These are phyloP conservation scores for Taiwanofungus camphoratus DNA, from an alignment of 1,284 basidiomycete species.

Conservation along the genomic window DNA sequence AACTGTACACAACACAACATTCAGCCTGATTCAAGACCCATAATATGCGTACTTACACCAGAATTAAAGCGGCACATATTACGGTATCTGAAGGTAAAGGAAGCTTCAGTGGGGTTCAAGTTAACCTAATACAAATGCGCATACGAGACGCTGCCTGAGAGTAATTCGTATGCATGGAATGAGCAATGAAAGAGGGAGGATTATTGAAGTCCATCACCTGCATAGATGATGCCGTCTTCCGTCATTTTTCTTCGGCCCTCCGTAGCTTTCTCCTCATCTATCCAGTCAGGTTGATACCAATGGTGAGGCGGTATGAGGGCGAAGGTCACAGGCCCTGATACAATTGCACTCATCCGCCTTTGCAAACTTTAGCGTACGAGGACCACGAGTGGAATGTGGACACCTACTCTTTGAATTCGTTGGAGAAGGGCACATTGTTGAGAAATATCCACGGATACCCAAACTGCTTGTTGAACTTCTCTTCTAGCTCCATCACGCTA, in stretches of 20 bases:
- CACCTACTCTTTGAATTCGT: slow-evolving; percentile 61
- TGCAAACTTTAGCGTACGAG: not conserved
- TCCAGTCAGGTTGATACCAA: slow-evolving; percentile 60
- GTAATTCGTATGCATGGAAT: slow-evolving; percentile 10
- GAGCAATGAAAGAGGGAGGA: not conserved
- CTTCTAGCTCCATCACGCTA: slow-evolving; percentile 53
- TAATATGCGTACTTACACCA: slow-evolving; percentile 36
- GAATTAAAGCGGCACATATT: slow-evolving; percentile 63
- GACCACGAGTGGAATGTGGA: not conserved
- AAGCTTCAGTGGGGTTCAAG: not conserved
- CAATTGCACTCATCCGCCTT: slow-evolving; percentile 39
- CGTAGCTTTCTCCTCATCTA: slow-evolving; percentile 61
- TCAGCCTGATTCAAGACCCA: slow-evolving; percentile 1
- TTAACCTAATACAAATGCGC: not conserved
- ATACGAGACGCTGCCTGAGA: slow-evolving; percentile 17
- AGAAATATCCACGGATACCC: slow-evolving; percentile 71
- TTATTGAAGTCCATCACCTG: slow-evolving; percentile 27
- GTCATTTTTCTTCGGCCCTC: slow-evolving; percentile 54
- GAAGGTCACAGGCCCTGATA: slow-evolving; percentile 35
- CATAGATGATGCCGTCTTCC: slow-evolving; percentile 58
- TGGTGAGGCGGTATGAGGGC: slow-evolving; percentile 41
- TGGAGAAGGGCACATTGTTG: slow-evolving; percentile 66
- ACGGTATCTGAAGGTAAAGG: slow-evolving; percentile 27
- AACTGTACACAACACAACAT: slow-evolving; percentile 40
- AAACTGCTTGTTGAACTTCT: slow-evolving; percentile 60